Base-by-base conservation (phyloP, 164 flowering plant species). In the Buxus sempervirens region DNA sequence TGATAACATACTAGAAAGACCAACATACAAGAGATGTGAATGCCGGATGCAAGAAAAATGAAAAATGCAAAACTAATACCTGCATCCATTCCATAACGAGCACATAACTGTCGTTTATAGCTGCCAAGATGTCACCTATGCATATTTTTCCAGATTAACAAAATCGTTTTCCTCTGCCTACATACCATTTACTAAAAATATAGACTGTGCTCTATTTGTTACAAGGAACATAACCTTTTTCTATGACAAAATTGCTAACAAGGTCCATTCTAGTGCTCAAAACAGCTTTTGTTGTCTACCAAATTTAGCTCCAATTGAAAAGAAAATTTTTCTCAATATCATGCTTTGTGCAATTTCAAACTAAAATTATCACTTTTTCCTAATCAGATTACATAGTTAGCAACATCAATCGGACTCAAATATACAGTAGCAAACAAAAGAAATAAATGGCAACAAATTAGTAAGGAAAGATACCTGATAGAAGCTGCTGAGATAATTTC, bases 401-500 rank as follows among this genome's bases (percentile, higher is more conserved):
- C 63, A 41, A 62, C 12, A 22, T 21, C 28, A 59, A 18, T 26
- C 5, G 18, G 62, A 13, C 41, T 48, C 22, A 36, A 3, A 32
- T 32, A 32, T 3, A 32, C 38, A 32, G 51, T 45, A 10, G 51
- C 51, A 45, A 1, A 25, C 24, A 56, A 16, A 58, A 20, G 24
- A 51, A 14, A 26, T 60, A 36, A 1, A 61, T 22, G 18, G 10
- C 19, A 42, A 70, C 45, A 28, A 38, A 28, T 16, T 53, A 20
- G 15, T 20, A 60, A 60, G 58, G 61, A 45, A 65, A 20, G 2
- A 42, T 83, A 96, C 99, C 99, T 93, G 85, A 96, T 81, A 62
- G 96, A 90, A 70, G 99, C 99, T 24, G 90, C 98, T 45, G 87
- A 85, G 54, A 93, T 80, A 45, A 93, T 82, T 76, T 96, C 99